These are phyloP conservation scores for Claviceps fusiformis DNA, from an alignment of 2,329 filamentous ascomycete species.

Conservation along the genomic window DNA sequence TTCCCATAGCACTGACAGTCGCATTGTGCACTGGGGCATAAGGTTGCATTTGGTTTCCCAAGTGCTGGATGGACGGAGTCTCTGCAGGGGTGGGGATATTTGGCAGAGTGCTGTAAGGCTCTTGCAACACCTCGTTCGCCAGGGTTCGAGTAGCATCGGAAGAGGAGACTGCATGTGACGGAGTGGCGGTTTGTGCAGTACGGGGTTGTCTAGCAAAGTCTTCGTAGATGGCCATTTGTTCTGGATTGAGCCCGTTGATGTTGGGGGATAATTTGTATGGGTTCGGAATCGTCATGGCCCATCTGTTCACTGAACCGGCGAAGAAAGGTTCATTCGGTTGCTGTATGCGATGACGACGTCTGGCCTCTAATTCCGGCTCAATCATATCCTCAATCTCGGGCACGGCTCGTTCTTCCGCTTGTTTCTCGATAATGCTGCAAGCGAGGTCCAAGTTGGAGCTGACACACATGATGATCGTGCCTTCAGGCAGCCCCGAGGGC, in stretches of 20 bases:
- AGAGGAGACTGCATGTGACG: slow-evolving; percentile 40
- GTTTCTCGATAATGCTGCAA: slow-evolving; percentile 87
- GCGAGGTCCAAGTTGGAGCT: slow-evolving; percentile 94
- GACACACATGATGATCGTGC: slow-evolving; percentile 94
- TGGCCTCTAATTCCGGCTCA: slow-evolving; percentile 62
- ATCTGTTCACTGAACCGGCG: slow-evolving; percentile 69
- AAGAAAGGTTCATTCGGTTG: slow-evolving; percentile 76
- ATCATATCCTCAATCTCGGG: slow-evolving; percentile 94
- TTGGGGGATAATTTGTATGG: slow-evolving; percentile 75
- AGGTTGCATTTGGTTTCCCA: slow-evolving; percentile 38
- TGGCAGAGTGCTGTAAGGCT: slow-evolving; percentile 44
- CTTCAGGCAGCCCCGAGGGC: slow-evolving; percentile 76
- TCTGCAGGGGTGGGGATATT: slow-evolving; percentile 46
- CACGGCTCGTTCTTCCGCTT: slow-evolving; percentile 83
- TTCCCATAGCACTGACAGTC: slow-evolving; percentile 23
- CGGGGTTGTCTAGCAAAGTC: slow-evolving; percentile 84
- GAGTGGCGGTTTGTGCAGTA: slow-evolving; percentile 38
- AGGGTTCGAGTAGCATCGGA: slow-evolving; percentile 49
- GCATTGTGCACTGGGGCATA: slow-evolving; percentile 40
- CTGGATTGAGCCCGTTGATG: slow-evolving; percentile 61
- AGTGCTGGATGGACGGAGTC: slow-evolving; percentile 40
- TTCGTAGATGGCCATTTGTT: slow-evolving; percentile 93
- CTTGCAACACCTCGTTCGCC: slow-evolving; percentile 50
- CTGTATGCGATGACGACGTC: slow-evolving; percentile 60
- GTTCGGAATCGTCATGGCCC: slow-evolving; percentile 86